These are phyloP conservation scores for Cinchona pubescens DNA, from an alignment of 257 asterid species.

Conservation along the genomic window DNA sequence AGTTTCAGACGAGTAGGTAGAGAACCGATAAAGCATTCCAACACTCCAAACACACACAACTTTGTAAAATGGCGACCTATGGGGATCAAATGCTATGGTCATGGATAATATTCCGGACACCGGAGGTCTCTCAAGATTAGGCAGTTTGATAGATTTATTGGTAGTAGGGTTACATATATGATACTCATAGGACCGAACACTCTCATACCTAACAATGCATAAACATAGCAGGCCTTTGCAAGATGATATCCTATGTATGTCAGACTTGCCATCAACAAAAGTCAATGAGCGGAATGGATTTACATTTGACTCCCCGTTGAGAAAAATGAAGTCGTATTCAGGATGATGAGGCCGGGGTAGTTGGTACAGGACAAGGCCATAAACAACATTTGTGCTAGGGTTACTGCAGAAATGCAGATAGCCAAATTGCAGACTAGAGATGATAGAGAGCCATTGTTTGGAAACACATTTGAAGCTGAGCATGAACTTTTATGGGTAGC, in stretches of 20 bases:
- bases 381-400: neutral
- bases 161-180: conserved; percentile 15
- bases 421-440: conserved; percentile 12
- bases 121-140: neutral
- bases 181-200: neutral
- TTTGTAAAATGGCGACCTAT: conserved; percentile 7
- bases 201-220: neutral
- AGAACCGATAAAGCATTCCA: neutral
- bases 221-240: conserved; percentile 13
- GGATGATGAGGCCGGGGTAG: neutral
- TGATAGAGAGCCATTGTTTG: neutral
- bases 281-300: neutral
- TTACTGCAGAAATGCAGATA: neutral
- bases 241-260: conserved; percentile 8
- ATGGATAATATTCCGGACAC: conserved; percentile 2
- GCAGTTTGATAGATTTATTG: conserved; percentile 1
- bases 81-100: conserved; percentile 11
- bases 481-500: neutral
- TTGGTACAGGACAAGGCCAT: neutral
- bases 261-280: neutral
- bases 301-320: neutral
- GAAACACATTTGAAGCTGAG: conserved; percentile 11
- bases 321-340: neutral
- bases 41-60: conserved; percentile 11
- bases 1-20: conserved; percentile 12